Evolutionary conservation across 441 rosid genomes (phyloP).

Genomic region (Populus hybrid): DNA sequence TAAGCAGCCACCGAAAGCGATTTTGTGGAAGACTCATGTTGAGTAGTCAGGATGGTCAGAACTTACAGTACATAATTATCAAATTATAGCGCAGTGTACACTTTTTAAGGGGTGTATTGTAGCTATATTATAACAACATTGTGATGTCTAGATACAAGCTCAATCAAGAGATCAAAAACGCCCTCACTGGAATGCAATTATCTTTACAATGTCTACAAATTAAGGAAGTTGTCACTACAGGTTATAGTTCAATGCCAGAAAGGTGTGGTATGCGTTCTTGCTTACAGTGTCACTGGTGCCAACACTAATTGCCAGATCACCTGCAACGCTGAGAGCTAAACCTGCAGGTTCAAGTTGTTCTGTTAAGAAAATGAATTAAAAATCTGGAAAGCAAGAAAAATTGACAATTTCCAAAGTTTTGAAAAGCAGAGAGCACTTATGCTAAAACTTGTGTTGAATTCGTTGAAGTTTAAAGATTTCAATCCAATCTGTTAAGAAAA

Average conservation of each 20-base stretch:
- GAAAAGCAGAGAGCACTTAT: background rate
- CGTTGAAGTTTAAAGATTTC: no score
- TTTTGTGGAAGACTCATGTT: background rate
- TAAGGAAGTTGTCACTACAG: background rate
- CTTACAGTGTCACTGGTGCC: conserved; percentile 96
- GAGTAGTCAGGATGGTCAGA: background rate
- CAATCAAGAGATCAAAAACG: background rate
- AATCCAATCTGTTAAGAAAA: background rate
- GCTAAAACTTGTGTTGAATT: background rate
- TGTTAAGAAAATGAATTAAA: conserved; percentile 4
- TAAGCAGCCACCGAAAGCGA: background rate
- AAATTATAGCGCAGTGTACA: background rate
- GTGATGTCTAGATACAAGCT: background rate
- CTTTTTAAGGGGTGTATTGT: background rate
- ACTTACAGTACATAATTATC: background rate
- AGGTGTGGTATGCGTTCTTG: background rate
- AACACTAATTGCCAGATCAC: conserved; percentile 86
- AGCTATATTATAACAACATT: background rate
- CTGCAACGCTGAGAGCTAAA: conserved; percentile 73
- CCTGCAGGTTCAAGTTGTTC: conserved; percentile 44
- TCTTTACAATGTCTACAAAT: background rate
- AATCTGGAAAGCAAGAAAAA: background rate
- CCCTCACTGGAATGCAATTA: background rate
- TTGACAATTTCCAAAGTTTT: background rate
- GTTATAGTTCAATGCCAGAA: background rate